Evolutionary conservation across 306 rosid genomes (phyloP), one percentile per base, ranked within the genome.

Genomic region (Hippophae rhamnoides): DNA sequence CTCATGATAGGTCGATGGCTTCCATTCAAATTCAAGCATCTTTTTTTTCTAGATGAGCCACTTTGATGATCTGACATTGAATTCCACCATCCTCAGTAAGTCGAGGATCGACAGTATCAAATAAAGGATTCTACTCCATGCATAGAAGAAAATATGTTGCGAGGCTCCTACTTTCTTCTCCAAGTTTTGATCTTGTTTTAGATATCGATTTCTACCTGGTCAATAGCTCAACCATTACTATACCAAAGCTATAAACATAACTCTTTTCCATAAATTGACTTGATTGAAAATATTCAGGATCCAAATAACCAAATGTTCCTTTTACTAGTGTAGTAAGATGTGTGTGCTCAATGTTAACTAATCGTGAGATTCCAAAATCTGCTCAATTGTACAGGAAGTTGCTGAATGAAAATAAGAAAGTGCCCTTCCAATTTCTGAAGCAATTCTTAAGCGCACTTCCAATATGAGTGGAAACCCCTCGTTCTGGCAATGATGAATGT

Each of bases 211-310:
- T 6, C 63, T 52, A 46, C 9, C 75, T 52, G 1, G 70, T 71
- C 14, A 71, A 6, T 2, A 71, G 70, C 61, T 71, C 75, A 1
- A 52, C 64, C 4, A 71, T 43, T 14, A 71, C 75, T 27, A 71
- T 70, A 10, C 70, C 75, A 8, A 71, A 71, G 14, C 75, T 71
- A 6, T 64, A 71, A 2, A 69, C 69, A 0, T 69, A 63, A 9
- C 74, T 69, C 23, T 69, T 69, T 2, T 69, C 69, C 2, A 62
- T 69, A 5, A 71, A 45, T 11, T 45, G 52, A 57, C 47, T 58
- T 2, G 76, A 43, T 0, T 71, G 76, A 6, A 71, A 12, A 26
- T 71, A 71, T 41, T 60, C 71, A 5, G 76, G 76, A 31, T 72
- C 76, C 3, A 72, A 47, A 67, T 65, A 72, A 7, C 71, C 71